A percentile compares a stretch with the other conserved stretches of the same genome.
These are phyloP conservation scores for Leucocoprinus sp. DNA, from an alignment of 768 basidiomycete genomes.

Conservation along the genomic window DNA sequence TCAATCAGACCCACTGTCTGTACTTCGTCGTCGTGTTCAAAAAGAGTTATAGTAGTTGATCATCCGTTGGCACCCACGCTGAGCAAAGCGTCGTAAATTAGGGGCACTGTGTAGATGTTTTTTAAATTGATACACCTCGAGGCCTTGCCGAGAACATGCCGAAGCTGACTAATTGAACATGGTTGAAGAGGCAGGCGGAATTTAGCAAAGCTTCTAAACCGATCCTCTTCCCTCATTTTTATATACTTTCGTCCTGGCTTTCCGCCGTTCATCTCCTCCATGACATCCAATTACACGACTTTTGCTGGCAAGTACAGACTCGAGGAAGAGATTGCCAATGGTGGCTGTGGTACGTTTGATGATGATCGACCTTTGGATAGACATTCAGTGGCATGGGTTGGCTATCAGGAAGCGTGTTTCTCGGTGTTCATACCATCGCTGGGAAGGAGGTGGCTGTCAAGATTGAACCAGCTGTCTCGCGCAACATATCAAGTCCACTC, in stretches of 20 bases:
- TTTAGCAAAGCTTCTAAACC: neutral
- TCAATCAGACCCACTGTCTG: neutral
- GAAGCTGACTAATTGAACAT: conserved; percentile 10
- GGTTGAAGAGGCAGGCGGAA: conserved; percentile 9
- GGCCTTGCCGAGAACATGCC: conserved; percentile 1
- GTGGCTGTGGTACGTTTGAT: conserved; percentile 58
- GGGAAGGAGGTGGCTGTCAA: conserved; percentile 84
- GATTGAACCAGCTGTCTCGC: conserved; percentile 55
- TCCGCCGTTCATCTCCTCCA: neutral
- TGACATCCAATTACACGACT: conserved; percentile 19
- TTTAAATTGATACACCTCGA: no score
- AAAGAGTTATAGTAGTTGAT: no score
- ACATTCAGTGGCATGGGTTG: no score
- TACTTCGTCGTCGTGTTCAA: no score
- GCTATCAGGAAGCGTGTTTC: conserved; percentile 60
- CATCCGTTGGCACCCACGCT: no score
- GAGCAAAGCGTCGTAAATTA: neutral
- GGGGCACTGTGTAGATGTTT: neutral
- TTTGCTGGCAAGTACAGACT: conserved; percentile 75
- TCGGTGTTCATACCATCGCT: conserved; percentile 71
- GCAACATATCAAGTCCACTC: conserved; percentile 48
- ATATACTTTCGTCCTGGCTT: neutral
- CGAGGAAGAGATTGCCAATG: conserved; percentile 74
- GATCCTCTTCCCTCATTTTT: neutral
- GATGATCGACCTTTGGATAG: neutral